Evolutionary conservation across 331 rosid genomes (phyloP).

Genomic region (Quercus phellos): DNA sequence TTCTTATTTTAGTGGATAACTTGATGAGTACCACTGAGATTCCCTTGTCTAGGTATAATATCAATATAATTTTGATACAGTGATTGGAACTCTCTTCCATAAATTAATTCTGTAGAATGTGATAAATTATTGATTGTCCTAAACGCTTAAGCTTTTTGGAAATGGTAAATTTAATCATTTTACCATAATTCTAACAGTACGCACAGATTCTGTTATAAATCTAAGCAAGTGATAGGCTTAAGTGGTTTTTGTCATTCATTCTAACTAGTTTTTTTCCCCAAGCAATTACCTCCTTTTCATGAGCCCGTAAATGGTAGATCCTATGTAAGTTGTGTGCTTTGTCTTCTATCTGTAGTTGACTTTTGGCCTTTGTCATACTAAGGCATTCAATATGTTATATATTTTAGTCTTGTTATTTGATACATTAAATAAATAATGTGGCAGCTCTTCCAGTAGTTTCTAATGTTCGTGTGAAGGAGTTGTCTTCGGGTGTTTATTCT

Average conservation of each 20-base stretch:
- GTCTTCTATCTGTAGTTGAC: neutral
- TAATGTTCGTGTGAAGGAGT: conserved; percentile 54
- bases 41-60: neutral
- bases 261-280: neutral
- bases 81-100: neutral
- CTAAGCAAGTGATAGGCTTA: neutral
- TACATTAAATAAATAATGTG: conserved; percentile 19
- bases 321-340: neutral
- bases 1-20: neutral
- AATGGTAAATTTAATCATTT: too few species aligned
- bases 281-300: neutral
- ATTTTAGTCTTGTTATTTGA: conserved; percentile 18
- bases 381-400: conserved; percentile 2
- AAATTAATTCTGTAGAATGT: neutral
- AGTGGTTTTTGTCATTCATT: conserved; percentile 6
- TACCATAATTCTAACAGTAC: neutral
- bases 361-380: conserved; percentile 2
- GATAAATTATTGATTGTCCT: too few species aligned
- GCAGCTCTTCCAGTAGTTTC: conserved; percentile 87
- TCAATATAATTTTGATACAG: conserved; percentile 8
- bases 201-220: neutral
- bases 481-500: conserved; percentile 64
- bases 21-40: neutral
- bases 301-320: neutral
- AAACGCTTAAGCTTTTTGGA: too few species aligned